phyloP scores from a whole-genome alignment of 495 filamentous ascomycete species.

The Annulohypoxylon bovei region DNA sequence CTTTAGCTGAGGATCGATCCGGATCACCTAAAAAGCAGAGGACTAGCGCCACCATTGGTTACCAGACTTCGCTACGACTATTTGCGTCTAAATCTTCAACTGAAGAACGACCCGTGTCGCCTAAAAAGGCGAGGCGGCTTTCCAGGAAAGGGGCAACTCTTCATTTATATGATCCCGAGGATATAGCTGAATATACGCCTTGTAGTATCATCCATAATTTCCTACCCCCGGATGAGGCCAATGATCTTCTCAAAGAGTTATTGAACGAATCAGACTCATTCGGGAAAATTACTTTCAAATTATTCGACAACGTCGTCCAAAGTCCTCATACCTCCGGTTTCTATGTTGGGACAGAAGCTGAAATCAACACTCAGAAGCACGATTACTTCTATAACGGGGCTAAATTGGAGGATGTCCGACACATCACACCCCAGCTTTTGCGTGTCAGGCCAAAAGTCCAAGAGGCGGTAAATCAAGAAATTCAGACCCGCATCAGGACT shows the following conservation, averaged over 20 bases:
- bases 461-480: constrained; percentile 76
- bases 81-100: constrained; percentile 57
- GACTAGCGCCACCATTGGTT: constrained; percentile 47
- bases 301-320: constrained; percentile 85
- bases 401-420: constrained; percentile 74
- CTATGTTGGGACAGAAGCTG: constrained; percentile 76
- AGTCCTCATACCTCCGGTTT: constrained; percentile 83
- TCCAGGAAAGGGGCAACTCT: constrained; percentile 83
- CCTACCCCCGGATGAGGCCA: constrained; percentile 74
- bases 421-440: constrained; percentile 74
- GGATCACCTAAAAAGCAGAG: constrained; percentile 50
- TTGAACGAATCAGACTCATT: constrained; percentile 81
- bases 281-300: constrained; percentile 75
- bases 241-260: constrained; percentile 76
- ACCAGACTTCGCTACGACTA: constrained; percentile 67
- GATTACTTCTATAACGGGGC: constrained; percentile 89
- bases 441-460: constrained; percentile 73
- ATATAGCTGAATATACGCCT: constrained; percentile 82
- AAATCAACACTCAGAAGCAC: constrained; percentile 70
- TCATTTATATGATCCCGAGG: constrained; percentile 80
- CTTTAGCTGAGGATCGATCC: constrained; percentile 53
- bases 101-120: constrained; percentile 41
- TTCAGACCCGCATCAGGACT: constrained; percentile 70
- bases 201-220: constrained; percentile 95
- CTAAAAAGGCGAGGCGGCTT: constrained; percentile 60